Evolutionary conservation across 306 rosid species (phyloP).

Genomic region (Pterocarpus santalinus): DNA sequence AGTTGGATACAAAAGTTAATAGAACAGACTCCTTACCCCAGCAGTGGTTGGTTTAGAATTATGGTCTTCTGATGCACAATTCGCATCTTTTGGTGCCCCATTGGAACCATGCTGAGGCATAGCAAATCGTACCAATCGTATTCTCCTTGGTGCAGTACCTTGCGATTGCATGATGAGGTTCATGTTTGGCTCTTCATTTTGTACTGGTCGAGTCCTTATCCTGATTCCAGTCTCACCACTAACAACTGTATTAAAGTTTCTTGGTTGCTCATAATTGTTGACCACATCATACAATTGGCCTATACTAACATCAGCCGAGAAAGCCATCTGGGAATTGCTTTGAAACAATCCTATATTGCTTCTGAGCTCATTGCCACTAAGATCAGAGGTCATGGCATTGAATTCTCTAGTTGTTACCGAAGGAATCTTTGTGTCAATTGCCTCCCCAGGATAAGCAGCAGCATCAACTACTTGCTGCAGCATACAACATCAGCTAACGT

Average conservation of each 20-base stretch:
- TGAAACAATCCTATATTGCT: slow-evolving; percentile 35
- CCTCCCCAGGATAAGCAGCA: slow-evolving; percentile 40
- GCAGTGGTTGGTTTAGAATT: slow-evolving; percentile 50
- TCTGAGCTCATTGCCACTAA: slow-evolving; percentile 1
- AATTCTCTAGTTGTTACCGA: slow-evolving; percentile 13
- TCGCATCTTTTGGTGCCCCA: slow-evolving; percentile 4
- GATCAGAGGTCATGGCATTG: slow-evolving; percentile 22
- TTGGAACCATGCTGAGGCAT: slow-evolving; percentile 31
- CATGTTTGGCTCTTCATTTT: slow-evolving; percentile 36
- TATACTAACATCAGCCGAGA: slow-evolving; percentile 40
- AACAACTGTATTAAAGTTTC: slow-evolving; percentile 40
- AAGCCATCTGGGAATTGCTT: slow-evolving; percentile 44
- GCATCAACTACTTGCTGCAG: slow-evolving; percentile 56
- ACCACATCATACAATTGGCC: slow-evolving; percentile 40
- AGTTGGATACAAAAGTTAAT: slow-evolving; percentile 4
- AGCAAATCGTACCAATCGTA: slow-evolving; percentile 54
- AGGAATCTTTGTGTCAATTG: slow-evolving; percentile 36
- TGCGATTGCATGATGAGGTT: slow-evolving; percentile 31
- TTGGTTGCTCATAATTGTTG: slow-evolving; percentile 45
- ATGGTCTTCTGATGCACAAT: slow-evolving; percentile 44
- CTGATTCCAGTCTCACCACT: slow-evolving; percentile 54
- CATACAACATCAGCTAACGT: slow-evolving; percentile 29
- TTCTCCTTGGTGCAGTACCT: slow-evolving; percentile 70
- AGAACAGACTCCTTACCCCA: slow-evolving; percentile 55
- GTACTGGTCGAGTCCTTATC: slow-evolving; percentile 52